Conservation (phyloP, 305 asterid genomes). For the Rubia occidens region DNA sequence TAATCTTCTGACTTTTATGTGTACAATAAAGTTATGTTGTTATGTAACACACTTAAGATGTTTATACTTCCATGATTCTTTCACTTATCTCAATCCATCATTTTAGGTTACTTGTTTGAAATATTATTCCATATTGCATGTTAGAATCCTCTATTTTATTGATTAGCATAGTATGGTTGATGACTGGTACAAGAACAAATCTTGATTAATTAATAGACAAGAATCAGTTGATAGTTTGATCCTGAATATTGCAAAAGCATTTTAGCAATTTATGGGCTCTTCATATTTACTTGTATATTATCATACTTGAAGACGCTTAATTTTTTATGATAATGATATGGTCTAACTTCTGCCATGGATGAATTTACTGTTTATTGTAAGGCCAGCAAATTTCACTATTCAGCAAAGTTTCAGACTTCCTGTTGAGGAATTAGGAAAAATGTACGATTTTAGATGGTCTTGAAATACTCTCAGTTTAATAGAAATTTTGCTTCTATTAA, state of each 20-base stretch:
- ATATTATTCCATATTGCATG: slow-evolving; percentile 8
- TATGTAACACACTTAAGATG: background rate
- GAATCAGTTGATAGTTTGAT: background rate
- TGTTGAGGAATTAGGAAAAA: background rate
- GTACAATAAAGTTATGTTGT: background rate
- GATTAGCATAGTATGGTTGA: slow-evolving; percentile 1
- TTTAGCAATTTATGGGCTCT: background rate
- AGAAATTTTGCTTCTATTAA: background rate
- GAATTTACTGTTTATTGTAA: background rate
- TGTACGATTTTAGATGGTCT: background rate
- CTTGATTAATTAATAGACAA: background rate
- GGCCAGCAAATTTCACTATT: background rate
- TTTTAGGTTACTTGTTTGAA: background rate
- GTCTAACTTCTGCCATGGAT: background rate
- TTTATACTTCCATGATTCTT: background rate
- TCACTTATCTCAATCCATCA: background rate
- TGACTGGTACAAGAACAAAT: background rate
- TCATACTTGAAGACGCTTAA: background rate
- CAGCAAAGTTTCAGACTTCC: background rate
- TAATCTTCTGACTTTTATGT: background rate
- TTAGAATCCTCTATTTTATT: background rate
- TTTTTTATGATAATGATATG: background rate
- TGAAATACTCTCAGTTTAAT: background rate
- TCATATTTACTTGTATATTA: background rate
- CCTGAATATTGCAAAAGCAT: background rate